Base-by-base conservation (phyloP, 192 early-diverging fungal species). In the Linnemannia hyalina region DNA sequence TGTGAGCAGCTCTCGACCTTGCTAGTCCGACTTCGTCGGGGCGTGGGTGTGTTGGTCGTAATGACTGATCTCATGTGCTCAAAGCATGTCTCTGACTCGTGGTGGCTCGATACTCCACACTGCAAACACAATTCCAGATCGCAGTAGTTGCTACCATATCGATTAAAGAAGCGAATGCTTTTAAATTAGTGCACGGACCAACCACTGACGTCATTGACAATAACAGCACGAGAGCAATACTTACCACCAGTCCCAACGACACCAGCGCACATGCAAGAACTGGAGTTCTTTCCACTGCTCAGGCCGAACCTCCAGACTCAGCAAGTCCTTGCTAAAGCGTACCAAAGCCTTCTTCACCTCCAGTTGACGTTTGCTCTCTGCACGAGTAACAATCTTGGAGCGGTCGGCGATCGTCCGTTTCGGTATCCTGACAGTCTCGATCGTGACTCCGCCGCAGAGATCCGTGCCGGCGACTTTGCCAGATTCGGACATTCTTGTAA, bases 251-350 rank as follows among this genome's bases (percentile, higher is more conserved):
- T 88, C 83, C 69, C 82, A 83, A 46, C 90, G 92, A 40, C 92
- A 89, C 72, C 88, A 89, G 18, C 82, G 71, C 32, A 93, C 89
- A 63, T 93, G 92, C 49, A 89, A 80, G 83, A 93, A 93, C 74
- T 93, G 92, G 10, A 93, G 76, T 70, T 91, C 88, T 70, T 88
- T 93, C 91, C 91, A 93, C 32, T 83, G 77, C 32, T 92, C 92
- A 4, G 89, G 91, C 49, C 90, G 74, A 11, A 82, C 55, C 70
- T 93, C 91, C 32, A 93, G 55, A 54, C 83, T 85, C 22, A 74
- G 47, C 9, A 85, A 44, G 0, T 77, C 78, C 47, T 85, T 80
- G 60, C 83, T 85, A n/a, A 85, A 60, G 11, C 38, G 36, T 0
- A 76, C 68, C 23, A 85, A 41, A 2, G 74, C 74, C 68, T 57